Percentiles rank a stretch among this genome's conserved stretches.
phyloP scores from a whole-genome alignment of 2,329 filamentous ascomycete genomes.

The Fusarium fracticaudum region DNA sequence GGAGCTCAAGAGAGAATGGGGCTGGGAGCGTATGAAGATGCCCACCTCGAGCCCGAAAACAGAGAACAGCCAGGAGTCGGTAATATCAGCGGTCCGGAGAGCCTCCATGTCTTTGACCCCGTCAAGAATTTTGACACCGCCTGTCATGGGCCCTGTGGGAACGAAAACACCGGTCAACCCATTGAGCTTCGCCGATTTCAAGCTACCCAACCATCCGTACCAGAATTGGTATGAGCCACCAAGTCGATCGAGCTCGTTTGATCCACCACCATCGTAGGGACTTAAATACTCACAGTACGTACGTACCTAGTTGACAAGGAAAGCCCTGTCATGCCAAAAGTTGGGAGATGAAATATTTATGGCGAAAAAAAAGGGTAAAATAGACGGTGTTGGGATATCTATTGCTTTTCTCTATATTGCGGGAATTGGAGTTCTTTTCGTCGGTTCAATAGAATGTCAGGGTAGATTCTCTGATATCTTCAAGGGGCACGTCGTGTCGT shows the following conservation, averaged over 20 bases:
- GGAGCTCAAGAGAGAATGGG: slow-evolving; percentile 81
- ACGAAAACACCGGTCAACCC: slow-evolving; percentile 69
- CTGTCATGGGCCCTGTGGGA: slow-evolving; percentile 42
- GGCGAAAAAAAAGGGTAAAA: not conserved
- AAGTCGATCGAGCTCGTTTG: slow-evolving; percentile 51
- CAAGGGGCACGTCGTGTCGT: not conserved
- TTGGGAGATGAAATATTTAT: not conserved
- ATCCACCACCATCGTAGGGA: slow-evolving; percentile 20
- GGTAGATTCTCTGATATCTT: not conserved
- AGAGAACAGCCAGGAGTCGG: slow-evolving; percentile 16
- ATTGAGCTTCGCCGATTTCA: slow-evolving; percentile 79
- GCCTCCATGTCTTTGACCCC: slow-evolving; percentile 15
- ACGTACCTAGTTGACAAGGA: not conserved
- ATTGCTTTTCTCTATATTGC: slow-evolving; percentile 30
- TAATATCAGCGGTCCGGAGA: slow-evolving; percentile 3
- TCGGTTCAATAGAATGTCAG: not conserved
- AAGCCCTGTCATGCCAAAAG: not conserved
- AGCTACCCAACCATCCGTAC: slow-evolving; percentile 81
- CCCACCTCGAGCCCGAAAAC: slow-evolving; percentile 10
- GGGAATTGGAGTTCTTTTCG: not conserved
- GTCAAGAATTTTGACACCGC: slow-evolving; percentile 36
- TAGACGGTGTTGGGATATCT: slow-evolving; percentile 27
- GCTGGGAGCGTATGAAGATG: slow-evolving; percentile 60
- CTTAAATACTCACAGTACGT: not conserved
- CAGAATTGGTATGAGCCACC: slow-evolving; percentile 83